phyloP scores from a whole-genome alignment of 306 rosid species.

The Gastrolobium villosum region DNA sequence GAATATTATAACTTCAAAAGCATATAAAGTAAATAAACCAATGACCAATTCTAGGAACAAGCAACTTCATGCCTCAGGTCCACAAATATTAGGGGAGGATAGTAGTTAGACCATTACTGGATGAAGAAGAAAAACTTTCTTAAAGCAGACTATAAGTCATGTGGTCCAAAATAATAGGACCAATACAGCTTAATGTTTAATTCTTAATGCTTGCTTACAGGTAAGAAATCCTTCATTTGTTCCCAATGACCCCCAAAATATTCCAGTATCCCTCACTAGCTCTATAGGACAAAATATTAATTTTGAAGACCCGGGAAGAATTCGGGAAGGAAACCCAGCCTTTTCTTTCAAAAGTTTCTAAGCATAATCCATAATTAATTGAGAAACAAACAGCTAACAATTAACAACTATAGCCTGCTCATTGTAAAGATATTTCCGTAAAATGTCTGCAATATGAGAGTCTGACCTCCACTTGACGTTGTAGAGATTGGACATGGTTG shows the following conservation, averaged over 20 bases:
- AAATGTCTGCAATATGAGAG: conserved; percentile 44
- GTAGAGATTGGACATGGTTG: conserved; percentile 92
- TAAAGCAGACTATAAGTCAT: conserved; percentile 21
- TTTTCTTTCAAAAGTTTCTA: conserved; percentile 32
- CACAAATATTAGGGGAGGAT: conserved; percentile 29
- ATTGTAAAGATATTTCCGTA: conserved; percentile 37
- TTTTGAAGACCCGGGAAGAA: neutral
- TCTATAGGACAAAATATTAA: conserved; percentile 30
- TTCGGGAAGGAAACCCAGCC: conserved; percentile 32
- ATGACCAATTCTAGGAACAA: conserved; percentile 7
- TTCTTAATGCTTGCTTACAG: conserved; percentile 22
- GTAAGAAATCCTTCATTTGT: conserved; percentile 33
- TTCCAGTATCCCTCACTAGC: conserved; percentile 19
- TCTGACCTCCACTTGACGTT: conserved; percentile 97
- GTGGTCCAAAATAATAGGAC: conserved; percentile 27
- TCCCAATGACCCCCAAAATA: conserved; percentile 18
- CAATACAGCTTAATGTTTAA: conserved; percentile 9
- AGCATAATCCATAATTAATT: conserved; percentile 22
- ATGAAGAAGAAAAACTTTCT: neutral
- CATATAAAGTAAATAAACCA: conserved; percentile 10
- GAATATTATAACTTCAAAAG: conserved; percentile 15
- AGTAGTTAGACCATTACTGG: conserved; percentile 1
- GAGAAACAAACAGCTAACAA: conserved; percentile 33
- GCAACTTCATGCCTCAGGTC: conserved; percentile 16
- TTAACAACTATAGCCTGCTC: conserved; percentile 41